These are phyloP conservation scores for Kandelia obovata DNA, from an alignment of 345 rosid species.

Conservation along the genomic window DNA sequence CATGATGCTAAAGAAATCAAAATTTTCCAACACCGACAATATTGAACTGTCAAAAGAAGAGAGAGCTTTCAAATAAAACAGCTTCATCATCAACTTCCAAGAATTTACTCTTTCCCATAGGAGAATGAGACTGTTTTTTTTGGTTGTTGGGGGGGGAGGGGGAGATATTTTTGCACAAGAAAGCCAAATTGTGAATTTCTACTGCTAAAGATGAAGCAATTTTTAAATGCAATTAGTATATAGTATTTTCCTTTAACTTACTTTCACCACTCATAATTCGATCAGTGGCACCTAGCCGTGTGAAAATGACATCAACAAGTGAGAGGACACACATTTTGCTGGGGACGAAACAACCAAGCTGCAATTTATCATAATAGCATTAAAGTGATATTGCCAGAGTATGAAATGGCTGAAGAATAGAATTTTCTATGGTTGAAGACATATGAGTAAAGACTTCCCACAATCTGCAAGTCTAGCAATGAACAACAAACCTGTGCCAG, in stretches of 20 bases:
- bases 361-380: conserved; percentile 31
- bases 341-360: conserved; percentile 90
- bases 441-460: not conserved
- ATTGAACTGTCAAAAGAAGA: not conserved
- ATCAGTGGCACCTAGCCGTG: conserved; percentile 89
- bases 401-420: not conserved
- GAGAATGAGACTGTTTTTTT: not conserved
- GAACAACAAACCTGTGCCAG: conserved; percentile 61
- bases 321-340: conserved; percentile 63
- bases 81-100: not conserved
- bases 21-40: not conserved
- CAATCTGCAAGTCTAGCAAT: not conserved
- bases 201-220: not conserved
- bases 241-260: conserved; percentile 31
- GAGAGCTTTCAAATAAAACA: not conserved
- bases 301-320: conserved; percentile 77
- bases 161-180: no score
- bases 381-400: not conserved
- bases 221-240: not conserved
- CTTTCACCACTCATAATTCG: conserved; percentile 96
- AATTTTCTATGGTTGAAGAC: conserved; percentile 3
- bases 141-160: no score
- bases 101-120: not conserved
- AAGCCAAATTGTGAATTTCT: not conserved
- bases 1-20: not conserved